Conservation (phyloP, 495 filamentous ascomycete species). For the Aspergillus ellipticus region DNA sequence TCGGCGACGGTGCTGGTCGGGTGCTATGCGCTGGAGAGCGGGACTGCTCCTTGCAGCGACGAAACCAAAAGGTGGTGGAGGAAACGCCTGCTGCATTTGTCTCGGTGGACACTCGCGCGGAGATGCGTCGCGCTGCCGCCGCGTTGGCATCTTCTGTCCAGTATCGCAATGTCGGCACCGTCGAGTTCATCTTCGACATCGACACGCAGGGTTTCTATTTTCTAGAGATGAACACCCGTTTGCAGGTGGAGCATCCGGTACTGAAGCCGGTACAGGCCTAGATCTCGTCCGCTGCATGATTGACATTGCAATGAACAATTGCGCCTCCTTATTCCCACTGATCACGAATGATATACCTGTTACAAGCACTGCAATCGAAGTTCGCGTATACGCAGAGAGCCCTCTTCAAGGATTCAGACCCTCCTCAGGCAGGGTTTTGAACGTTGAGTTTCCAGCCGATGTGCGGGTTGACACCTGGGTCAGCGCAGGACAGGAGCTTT, state of each 20-base stretch:
- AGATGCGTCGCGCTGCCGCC: conserved; percentile 77
- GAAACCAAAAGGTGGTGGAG: conserved; percentile 93
- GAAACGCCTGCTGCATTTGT: conserved; percentile 82
- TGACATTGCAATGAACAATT: not conserved
- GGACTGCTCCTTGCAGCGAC: conserved; percentile 74
- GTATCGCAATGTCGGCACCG: conserved; percentile 86
- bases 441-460: too few species aligned
- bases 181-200: conserved; percentile 92
- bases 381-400: not conserved
- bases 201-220: conserved; percentile 83
- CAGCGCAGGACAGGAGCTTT: too few species aligned
- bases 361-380: not conserved
- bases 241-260: conserved; percentile 92
- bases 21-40: conserved; percentile 73
- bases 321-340: too few species aligned
- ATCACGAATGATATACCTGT: too few species aligned
- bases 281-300: conserved; percentile 88
- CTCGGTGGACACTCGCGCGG: conserved; percentile 59
- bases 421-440: too few species aligned
- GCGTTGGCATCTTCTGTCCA: conserved; percentile 71
- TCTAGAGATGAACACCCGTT: conserved; percentile 91
- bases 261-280: conserved; percentile 80
- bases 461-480: too few species aligned
- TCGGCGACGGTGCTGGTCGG: conserved; percentile 76
- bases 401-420: not conserved